Percentiles rank a stretch among this genome's conserved stretches.
Evolutionary conservation across 2,329 filamentous ascomycete genomes (phyloP).

Genomic region (Aschersonia sp.): DNA sequence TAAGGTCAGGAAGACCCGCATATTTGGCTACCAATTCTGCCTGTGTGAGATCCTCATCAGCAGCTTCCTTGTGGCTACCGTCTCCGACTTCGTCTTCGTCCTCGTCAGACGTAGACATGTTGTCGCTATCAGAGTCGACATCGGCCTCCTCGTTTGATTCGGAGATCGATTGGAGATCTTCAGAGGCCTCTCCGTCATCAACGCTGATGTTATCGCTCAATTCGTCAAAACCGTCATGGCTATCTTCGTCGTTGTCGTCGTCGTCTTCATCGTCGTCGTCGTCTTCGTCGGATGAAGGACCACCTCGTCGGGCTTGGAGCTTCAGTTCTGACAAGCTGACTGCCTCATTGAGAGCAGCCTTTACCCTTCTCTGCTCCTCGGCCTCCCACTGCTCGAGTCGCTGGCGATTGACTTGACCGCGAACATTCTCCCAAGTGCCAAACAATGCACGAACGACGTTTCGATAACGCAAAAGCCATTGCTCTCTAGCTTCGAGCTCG

Average conservation of each 20-base stretch:
- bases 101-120: slow-evolving; percentile 49
- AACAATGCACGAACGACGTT: slow-evolving; percentile 45
- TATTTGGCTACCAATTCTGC: slow-evolving; percentile 58
- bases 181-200: slow-evolving; percentile 17
- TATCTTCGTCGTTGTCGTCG: slow-evolving; percentile 21
- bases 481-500: slow-evolving; percentile 58
- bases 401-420: slow-evolving; percentile 42
- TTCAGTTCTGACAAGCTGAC: slow-evolving; percentile 58
- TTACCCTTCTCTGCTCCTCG: slow-evolving; percentile 47
- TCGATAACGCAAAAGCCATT: slow-evolving; percentile 54
- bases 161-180: slow-evolving; percentile 18
- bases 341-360: slow-evolving; percentile 57
- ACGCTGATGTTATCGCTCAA: slow-evolving; percentile 30
- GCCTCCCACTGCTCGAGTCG: slow-evolving; percentile 49
- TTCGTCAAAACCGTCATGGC: slow-evolving; percentile 31
- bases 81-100: slow-evolving; percentile 50
- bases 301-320: slow-evolving; percentile 43
- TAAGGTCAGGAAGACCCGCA: slow-evolving; percentile 40
- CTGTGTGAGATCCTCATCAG: slow-evolving; percentile 51
- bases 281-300: slow-evolving; percentile 35
- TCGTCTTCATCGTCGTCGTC: slow-evolving; percentile 30
- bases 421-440: slow-evolving; percentile 51
- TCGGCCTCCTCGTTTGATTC: slow-evolving; percentile 25
- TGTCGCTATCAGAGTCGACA: slow-evolving; percentile 25
- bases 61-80: slow-evolving; percentile 34